Percentiles rank a stretch among this genome's conserved stretches.
phyloP scores from a whole-genome alignment of 441 rosid genomes.

The Capsella rubella region DNA sequence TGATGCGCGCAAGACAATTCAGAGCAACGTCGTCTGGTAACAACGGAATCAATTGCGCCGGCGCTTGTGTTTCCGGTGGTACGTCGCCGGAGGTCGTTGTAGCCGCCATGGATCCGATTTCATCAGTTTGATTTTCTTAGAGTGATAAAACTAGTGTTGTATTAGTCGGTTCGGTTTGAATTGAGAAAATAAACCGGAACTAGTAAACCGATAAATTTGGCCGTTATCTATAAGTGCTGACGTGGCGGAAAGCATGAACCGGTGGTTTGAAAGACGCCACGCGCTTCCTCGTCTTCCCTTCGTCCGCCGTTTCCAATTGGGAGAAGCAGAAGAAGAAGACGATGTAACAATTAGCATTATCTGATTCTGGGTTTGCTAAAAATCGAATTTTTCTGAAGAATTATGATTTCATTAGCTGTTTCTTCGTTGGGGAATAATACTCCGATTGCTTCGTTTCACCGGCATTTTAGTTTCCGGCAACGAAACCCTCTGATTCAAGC shows the following conservation, averaged over 20 bases:
- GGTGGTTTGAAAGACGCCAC: conserved; percentile 43
- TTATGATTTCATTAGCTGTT: conserved; percentile 37
- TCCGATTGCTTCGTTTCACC: conserved; percentile 31
- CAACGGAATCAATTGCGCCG: conserved; percentile 55
- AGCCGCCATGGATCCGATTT: conserved; percentile 36
- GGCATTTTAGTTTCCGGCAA: conserved; percentile 13
- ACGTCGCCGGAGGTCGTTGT: conserved; percentile 38
- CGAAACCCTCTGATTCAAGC: conserved; percentile 1
- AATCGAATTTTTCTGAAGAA: neutral
- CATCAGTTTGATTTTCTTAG: conserved; percentile 1
- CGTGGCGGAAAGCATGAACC: conserved; percentile 36
- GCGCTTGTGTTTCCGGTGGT: conserved; percentile 7
- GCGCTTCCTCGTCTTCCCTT: conserved; percentile 35
- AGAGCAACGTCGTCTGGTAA: conserved; percentile 72
- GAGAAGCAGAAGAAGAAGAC: conserved; percentile 26
- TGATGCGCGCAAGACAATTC: conserved; percentile 71
- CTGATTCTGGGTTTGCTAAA: conserved; percentile 4
- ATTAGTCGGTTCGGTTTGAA: neutral
- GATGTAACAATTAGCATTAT: conserved; percentile 5
- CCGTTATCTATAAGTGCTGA: conserved; percentile 35
- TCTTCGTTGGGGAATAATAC: conserved; percentile 20
- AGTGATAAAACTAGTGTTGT: neutral
- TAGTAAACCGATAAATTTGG: conserved; percentile 11
- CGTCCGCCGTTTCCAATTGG: conserved; percentile 16
- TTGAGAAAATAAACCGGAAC: neutral